Conservation (phyloP, 176 grass and related monocot species). For the Tillandsia leiboldiana region DNA sequence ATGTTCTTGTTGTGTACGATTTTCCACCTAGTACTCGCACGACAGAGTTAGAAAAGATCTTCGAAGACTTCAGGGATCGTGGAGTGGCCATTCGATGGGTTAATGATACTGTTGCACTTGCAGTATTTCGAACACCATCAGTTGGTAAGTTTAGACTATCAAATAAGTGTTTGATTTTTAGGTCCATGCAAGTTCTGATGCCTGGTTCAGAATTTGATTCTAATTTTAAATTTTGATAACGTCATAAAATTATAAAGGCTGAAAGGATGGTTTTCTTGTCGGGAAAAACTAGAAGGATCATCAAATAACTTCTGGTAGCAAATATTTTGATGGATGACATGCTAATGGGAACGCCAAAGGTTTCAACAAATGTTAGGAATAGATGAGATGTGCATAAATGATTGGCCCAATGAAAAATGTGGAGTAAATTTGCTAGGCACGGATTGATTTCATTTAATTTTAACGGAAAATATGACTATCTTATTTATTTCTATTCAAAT, state of each 20-base stretch:
- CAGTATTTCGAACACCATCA: constrained; percentile 61
- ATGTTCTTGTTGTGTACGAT: constrained; percentile 68
- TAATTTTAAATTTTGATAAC: not conserved
- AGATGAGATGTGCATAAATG: too few species aligned
- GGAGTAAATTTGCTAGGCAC: too few species aligned
- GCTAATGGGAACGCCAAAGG: too few species aligned
- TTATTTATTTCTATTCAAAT: not conserved
- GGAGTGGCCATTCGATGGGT: constrained; percentile 71
- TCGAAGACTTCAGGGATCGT: constrained; percentile 58
- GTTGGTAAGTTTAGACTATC: constrained; percentile 39
- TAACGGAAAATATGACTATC: not conserved
- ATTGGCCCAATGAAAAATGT: too few species aligned
- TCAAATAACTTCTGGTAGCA: too few species aligned
- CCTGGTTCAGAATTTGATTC: not conserved
- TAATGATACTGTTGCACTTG: constrained; percentile 77
- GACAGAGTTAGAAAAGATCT: constrained; percentile 63
- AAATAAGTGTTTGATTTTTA: not conserved
- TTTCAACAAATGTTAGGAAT: too few species aligned
- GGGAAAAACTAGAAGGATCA: too few species aligned
- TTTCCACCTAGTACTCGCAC: constrained; percentile 48
- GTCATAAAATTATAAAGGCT: too few species aligned
- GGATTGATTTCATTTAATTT: not conserved
- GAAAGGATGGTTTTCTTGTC: too few species aligned
- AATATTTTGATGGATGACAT: too few species aligned
- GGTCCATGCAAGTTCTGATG: not conserved